phyloP scores from a whole-genome alignment of 75 land plant species.

The Picea sitchensis region DNA sequence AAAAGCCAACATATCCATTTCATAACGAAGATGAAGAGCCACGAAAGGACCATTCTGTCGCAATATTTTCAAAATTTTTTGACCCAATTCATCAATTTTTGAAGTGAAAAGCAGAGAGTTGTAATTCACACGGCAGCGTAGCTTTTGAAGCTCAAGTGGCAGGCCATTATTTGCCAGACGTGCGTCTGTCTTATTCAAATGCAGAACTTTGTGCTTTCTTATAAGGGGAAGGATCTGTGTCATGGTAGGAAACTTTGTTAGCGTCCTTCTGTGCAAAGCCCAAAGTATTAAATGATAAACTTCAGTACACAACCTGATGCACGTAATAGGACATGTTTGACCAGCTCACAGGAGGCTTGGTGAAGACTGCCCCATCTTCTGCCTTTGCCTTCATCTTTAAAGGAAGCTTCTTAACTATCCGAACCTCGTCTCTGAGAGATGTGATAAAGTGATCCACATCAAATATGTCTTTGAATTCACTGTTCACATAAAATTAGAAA shows the following conservation, averaged over 20 bases:
- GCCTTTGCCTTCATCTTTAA: slow-evolving; percentile 39
- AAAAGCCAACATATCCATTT: slow-evolving; percentile 92
- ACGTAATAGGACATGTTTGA: slow-evolving; percentile 77
- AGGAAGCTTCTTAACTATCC: slow-evolving; percentile 66
- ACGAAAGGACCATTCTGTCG: slow-evolving; percentile 55
- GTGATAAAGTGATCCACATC: slow-evolving; percentile 72
- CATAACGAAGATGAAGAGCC: slow-evolving; percentile 79
- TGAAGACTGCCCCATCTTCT: slow-evolving; percentile 36
- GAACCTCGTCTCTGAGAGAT: slow-evolving; percentile 70
- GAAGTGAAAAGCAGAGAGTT: slow-evolving; percentile 46
- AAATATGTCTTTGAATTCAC: slow-evolving; percentile 87
- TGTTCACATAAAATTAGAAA: slow-evolving; percentile 15
- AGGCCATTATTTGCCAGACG: slow-evolving; percentile 74
- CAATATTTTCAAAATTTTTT: slow-evolving; percentile 37
- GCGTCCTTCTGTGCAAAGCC: background rate
- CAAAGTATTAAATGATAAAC: background rate
- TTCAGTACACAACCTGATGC: slow-evolving; percentile 45
- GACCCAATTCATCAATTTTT: slow-evolving; percentile 55
- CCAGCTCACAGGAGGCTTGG: slow-evolving; percentile 89
- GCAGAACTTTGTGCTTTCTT: slow-evolving; percentile 53
- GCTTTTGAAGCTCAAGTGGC: slow-evolving; percentile 56
- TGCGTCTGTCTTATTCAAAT: slow-evolving; percentile 58
- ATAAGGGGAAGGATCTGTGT: slow-evolving; percentile 68
- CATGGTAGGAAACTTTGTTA: background rate
- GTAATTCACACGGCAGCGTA: slow-evolving; percentile 66